Evolutionary conservation across 176 grass and related monocot genomes (phyloP), one percentile per base, ranked within the genome.

Genomic region (Luzula sylvatica): DNA sequence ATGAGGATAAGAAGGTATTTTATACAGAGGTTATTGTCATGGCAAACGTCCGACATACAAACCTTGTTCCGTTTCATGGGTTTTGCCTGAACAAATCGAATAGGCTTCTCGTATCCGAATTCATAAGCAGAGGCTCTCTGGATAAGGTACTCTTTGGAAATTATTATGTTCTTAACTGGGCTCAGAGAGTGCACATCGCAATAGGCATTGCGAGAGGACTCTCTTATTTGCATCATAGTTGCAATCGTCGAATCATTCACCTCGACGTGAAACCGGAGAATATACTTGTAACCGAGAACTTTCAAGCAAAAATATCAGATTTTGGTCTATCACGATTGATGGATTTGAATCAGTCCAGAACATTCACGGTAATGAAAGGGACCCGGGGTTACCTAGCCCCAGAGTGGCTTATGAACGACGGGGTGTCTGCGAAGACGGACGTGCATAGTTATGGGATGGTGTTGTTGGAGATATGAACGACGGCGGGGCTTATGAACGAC

Each of bases 241-340:
- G 79, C 50, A 30, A 60, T 27, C 70, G 78, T 58, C 53, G 70
- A 54, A 88, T 88, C 40, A 79, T 82, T 14, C 79, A 88, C 71
- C 79, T 78, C 45, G 85, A 80, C 67, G 38, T 88, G 47, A 83
- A 88, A 56, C 85, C 79, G 11, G 85, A 88, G 47, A 88, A 88
- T 72, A 88, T 88, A 25, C 49, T 80, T 2, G 14, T 89, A 3
- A 64, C 75, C 18, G 56, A 16, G 3, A 3, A 3, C 3, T 46
- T 81, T 3, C 26, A 65, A 1, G 50, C 82, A 2, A 81, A 86
- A 32, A 25, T 86, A 4, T 52, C 76, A 0, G 71, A 86, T 73
- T 86, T 80, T 48, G 82, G 82, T 15, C 24, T 62, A 25, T 39
- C 58, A 62, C 42, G 45, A 47, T 3, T 56, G 15, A 11, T 56